Evolutionary conservation across 176 grass and related monocot genomes (phyloP), one percentile per base, ranked within the genome.

Genomic region (Ensete ventricosum): DNA sequence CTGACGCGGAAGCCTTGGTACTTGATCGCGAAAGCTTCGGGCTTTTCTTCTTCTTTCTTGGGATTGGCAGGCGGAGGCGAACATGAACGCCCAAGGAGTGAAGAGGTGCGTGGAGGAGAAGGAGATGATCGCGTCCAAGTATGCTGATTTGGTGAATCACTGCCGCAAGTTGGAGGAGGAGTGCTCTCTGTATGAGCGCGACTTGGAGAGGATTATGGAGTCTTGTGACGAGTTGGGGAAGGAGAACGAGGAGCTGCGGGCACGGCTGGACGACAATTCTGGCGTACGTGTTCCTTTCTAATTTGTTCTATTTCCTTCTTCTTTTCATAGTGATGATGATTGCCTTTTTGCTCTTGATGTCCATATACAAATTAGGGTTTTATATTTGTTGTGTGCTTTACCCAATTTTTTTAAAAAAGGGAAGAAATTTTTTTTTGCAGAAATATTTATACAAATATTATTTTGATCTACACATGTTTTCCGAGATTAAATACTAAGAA

Each of bases 101-200:
- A 87, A 77, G 72, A 85, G 88, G 77, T 93, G 86, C 59, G 67
- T 93, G 69, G 86, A 98, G 84, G 94, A 98, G 60, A 93, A 93
- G 88, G 86, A 87, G 78, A 11, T 80, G 52, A 20, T 87, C 60
- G 68, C 69, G 50, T 49, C 82, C 11, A 62, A 29, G 4, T 93
- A 74, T 75, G 64, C 75, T 54, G 75, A 89, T 2, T 70, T 91
- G 82, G 72, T 80, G 70, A 58, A 73, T 21, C 84, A 87, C 62
- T 86, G 72, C 74, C 17, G 75, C 27, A 91, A 85, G 74, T 69
- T 87, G 80, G 84, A 93, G 77, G 81, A 78, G 73, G 90, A 98
- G 77, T 91, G 88, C 80, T n/a, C 80, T 3, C 88, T 98, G 66
- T 93, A 87, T 79, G 94, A 98, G 84, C 90, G 88, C 1, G 94